Evolutionary conservation across 148 eudicot species (phyloP).

Genomic region (Camellia sinensis): DNA sequence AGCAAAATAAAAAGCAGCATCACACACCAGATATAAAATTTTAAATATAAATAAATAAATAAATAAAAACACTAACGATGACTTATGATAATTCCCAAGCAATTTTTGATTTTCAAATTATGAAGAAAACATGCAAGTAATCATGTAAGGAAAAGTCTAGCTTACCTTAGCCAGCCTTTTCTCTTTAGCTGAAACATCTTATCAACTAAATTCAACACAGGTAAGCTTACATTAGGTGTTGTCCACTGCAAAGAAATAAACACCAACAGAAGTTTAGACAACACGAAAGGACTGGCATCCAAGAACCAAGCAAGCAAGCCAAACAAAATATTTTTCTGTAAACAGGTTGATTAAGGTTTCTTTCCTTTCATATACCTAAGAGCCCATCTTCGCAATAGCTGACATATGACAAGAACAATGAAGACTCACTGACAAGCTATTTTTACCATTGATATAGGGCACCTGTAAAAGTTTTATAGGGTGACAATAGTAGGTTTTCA

Average conservation of each 20-base stretch:
- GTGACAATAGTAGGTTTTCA: neutral
- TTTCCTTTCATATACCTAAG: neutral
- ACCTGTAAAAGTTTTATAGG: neutral
- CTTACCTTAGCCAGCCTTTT: slow-evolving; percentile 98
- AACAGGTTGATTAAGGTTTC: neutral
- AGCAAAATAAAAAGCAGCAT: neutral
- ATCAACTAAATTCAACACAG: slow-evolving; percentile 88
- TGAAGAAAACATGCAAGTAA: slow-evolving; percentile 4
- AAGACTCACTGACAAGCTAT: neutral
- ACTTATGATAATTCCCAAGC: neutral
- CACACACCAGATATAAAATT: neutral
- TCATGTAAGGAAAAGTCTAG: slow-evolving; percentile 7
- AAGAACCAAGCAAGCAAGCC: neutral
- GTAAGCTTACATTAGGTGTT: slow-evolving; percentile 87
- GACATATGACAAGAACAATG: neutral
- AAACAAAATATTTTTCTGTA: neutral
- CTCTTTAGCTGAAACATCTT: slow-evolving; percentile 89
- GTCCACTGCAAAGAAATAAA: slow-evolving; percentile 74
- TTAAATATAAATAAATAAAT: neutral
- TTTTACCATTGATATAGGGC: neutral
- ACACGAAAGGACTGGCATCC: slow-evolving; percentile 3
- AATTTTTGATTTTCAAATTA: neutral
- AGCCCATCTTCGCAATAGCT: neutral
- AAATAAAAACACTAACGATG: neutral
- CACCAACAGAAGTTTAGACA: slow-evolving; percentile 7